Conservation (phyloP, 352 stramenopile genomes). For the Phytophthora litchii region DNA sequence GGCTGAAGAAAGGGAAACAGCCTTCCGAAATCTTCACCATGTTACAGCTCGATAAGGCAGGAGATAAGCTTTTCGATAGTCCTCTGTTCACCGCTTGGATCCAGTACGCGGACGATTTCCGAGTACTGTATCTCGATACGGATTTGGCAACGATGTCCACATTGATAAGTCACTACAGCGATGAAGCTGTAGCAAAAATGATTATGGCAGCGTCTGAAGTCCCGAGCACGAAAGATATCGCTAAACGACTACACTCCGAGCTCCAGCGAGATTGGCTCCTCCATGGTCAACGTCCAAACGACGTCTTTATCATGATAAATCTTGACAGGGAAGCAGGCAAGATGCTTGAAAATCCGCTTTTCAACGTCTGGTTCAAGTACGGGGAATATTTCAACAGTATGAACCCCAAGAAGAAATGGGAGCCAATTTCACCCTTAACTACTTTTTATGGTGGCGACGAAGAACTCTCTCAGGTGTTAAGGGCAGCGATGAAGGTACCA, state of each 20-base stretch:
- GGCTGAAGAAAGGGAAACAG: background rate
- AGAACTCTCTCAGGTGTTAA: background rate
- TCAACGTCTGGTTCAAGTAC: conserved; percentile 13
- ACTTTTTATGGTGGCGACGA: background rate
- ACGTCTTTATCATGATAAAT: conserved; percentile 1
- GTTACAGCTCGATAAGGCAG: conserved; percentile 4
- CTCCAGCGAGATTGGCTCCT: background rate
- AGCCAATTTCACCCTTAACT: background rate
- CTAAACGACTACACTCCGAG: conserved; percentile 4
- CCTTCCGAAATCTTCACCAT: conserved; percentile 8
- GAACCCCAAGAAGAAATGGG: background rate
- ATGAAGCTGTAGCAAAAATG: conserved; percentile 13
- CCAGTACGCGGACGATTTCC: conserved; percentile 20
- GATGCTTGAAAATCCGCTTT: conserved; percentile 3
- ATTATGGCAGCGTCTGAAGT: background rate
- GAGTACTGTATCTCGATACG: background rate
- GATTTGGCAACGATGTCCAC: background rate
- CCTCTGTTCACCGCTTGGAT: conserved; percentile 12
- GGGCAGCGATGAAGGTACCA: background rate
- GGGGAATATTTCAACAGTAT: conserved; percentile 1
- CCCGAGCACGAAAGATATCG: conserved; percentile 2
- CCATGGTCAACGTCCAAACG: background rate
- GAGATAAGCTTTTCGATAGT: conserved; percentile 9
- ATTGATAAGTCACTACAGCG: background rate
- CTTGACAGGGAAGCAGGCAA: conserved; percentile 1